A percentile compares a stretch with the other conserved stretches of the same genome.
phyloP scores from a whole-genome alignment of 2,329 filamentous ascomycete genomes.

The Colletotrichum eleusines region DNA sequence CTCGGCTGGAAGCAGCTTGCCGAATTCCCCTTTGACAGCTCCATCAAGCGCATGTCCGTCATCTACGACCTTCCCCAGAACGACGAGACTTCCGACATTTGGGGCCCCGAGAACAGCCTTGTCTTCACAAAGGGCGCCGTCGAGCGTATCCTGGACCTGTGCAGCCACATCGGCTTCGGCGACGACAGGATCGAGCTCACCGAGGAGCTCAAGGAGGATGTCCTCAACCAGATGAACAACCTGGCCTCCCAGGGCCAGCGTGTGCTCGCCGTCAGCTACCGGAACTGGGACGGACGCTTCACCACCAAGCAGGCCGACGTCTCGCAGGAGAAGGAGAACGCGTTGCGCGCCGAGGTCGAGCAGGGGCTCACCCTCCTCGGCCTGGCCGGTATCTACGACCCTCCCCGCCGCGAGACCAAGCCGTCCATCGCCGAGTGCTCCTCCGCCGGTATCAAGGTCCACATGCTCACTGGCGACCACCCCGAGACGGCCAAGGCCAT shows the following conservation, averaged over 20 bases:
- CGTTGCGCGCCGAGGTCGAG: conserved; percentile 73
- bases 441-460: conserved; percentile 80
- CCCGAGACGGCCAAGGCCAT: conserved; percentile 83
- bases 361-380: conserved; percentile 78
- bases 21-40: conserved; percentile 84
- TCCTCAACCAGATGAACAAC: conserved; percentile 66
- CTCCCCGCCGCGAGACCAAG: conserved; percentile 84
- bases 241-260: conserved; percentile 78
- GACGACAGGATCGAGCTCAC: conserved; percentile 60
- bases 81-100: conserved; percentile 53
- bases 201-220: conserved; percentile 61
- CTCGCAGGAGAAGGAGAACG: conserved; percentile 49
- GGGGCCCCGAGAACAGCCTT: conserved; percentile 59
- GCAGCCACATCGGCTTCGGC: conserved; percentile 60
- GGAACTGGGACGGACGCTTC: conserved; percentile 66
- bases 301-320: conserved; percentile 49
- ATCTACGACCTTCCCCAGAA: conserved; percentile 68
- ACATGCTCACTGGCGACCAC: conserved; percentile 89
- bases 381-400: conserved; percentile 89
- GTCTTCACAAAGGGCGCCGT: conserved; percentile 74
- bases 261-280: conserved; percentile 78
- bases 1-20: conserved; percentile 72
- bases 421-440: conserved; percentile 77
- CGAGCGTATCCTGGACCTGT: conserved; percentile 70
- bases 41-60: conserved; percentile 84